phyloP scores from a whole-genome alignment of 1,139 yeast species.

The Diutina ranongensis region DNA sequence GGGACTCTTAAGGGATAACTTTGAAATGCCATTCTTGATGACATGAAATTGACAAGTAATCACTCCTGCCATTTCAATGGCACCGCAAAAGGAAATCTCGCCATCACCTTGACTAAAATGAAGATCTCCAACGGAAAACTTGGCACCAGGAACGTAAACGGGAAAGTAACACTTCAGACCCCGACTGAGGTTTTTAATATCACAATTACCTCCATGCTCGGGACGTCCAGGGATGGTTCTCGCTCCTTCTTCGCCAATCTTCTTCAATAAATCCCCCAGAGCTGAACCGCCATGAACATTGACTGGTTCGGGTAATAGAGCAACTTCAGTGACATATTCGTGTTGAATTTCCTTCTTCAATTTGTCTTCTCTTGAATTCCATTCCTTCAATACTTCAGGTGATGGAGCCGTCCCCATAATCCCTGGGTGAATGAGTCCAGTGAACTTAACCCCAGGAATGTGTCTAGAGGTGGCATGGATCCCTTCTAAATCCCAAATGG shows the following conservation, averaged over 20 bases:
- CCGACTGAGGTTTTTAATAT: slow-evolving; percentile 35
- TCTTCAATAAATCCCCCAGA: slow-evolving; percentile 14
- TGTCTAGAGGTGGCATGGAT: slow-evolving; percentile 36
- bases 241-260: slow-evolving; percentile 30
- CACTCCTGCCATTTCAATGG: slow-evolving; percentile 40
- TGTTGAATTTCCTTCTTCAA: slow-evolving; percentile 21
- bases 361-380: slow-evolving; percentile 31
- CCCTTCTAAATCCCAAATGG: slow-evolving; percentile 41
- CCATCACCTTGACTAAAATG: slow-evolving; percentile 44
- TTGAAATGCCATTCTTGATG: slow-evolving; percentile 29
- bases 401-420: slow-evolving; percentile 40
- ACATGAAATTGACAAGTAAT: slow-evolving; percentile 28
- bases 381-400: slow-evolving; percentile 25
- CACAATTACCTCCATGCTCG: slow-evolving; percentile 43
- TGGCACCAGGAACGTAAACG: slow-evolving; percentile 35
- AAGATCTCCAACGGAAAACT: slow-evolving; percentile 35
- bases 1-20: slow-evolving; percentile 30
- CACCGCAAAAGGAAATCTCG: slow-evolving; percentile 42
- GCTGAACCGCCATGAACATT: slow-evolving; percentile 31
- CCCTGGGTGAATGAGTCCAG: slow-evolving; percentile 37
- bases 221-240: slow-evolving; percentile 42
- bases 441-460: slow-evolving; percentile 34
- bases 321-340: slow-evolving; percentile 23
- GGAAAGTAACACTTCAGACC: slow-evolving; percentile 39
- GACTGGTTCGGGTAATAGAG: slow-evolving; percentile 25